Evolutionary conservation across 2,329 filamentous ascomycete species (phyloP).

Genomic region (Phialophora chinensis): DNA sequence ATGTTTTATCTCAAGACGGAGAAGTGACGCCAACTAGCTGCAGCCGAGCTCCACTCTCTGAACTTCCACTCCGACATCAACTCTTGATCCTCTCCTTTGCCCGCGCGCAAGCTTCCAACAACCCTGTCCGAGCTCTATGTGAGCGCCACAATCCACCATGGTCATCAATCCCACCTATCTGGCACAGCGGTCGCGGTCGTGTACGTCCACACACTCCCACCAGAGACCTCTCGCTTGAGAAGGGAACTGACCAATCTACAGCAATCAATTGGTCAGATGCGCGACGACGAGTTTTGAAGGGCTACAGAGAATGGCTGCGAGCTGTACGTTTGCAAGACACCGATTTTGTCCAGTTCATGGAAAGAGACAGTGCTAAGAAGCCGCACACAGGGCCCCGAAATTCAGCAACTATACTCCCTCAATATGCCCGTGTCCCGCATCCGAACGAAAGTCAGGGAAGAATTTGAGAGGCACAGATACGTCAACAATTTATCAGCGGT

Average conservation of each 20-base stretch:
- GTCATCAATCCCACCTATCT: constrained; percentile 93
- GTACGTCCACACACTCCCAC: constrained; percentile 57
- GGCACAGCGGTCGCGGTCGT: constrained; percentile 78
- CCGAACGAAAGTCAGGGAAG: constrained; percentile 91
- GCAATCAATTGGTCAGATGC: constrained; percentile 90
- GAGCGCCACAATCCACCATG: constrained; percentile 59
- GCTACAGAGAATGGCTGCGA: constrained; percentile 95
- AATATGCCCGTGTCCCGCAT: constrained; percentile 85
- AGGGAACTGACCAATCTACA: constrained; percentile 52
- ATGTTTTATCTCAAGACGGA: neutral
- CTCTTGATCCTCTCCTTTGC: neutral
- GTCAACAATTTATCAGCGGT: constrained; percentile 87
- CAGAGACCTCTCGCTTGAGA: constrained; percentile 12
- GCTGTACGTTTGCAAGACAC: constrained; percentile 68
- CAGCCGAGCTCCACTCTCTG: constrained; percentile 18
- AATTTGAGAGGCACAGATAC: constrained; percentile 95
- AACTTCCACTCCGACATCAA: neutral
- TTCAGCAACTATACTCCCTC: constrained; percentile 96
- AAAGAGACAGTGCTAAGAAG: constrained; percentile 19
- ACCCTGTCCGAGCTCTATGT: constrained; percentile 28
- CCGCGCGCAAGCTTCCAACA: neutral
- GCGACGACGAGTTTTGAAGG: constrained; percentile 80
- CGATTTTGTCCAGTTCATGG: neutral
- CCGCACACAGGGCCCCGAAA: constrained; percentile 78
- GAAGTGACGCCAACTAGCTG: constrained; percentile 2